Evolutionary conservation across 2,329 filamentous ascomycete genomes (phyloP), one percentile per base, ranked within the genome.

Genomic region (Rutstroemia sp.): DNA sequence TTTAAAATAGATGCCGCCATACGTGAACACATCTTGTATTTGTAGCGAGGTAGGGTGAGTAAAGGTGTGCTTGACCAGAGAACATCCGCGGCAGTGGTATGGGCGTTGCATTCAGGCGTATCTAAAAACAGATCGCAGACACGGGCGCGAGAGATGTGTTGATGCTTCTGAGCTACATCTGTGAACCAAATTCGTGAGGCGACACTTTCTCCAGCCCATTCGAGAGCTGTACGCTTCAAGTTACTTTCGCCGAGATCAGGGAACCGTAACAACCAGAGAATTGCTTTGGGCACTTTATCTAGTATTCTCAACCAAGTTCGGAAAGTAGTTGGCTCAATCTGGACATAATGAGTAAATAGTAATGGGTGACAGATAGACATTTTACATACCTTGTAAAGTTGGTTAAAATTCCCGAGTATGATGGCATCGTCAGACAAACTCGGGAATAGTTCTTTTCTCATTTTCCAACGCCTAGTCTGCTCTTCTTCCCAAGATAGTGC

Each of bases 11-110:
- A 96, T 6, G 94, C 92, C 6, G 92, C 94, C 88, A 99, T 99
- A 54, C 94, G 88, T 45, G 90, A 95, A 72, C 94, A 99, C 94
- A 99, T 99, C 73, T 99, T 99, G 74, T 96, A 96, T 51, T 88
- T 82, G 71, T 97, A 96, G 38, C 94, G 83, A 10, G 94, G 92
- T 30, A 94, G 78, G 0, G 94, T 99, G 27, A 99, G 77, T 21
- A 99, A 76, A 5, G 94, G 94, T 0, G 94, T 97, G 64, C 92
- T 95, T 52, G 89, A 95, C 94, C 94, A 99, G 6, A 99, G 77
- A 1, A 97, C 87, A 67, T 99, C 94, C 12, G 94, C 95, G 2
- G 94, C 94, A 1, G 94, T 99, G 1, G 94, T 99, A 71, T 99
- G 94, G 1, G 92, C 94, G 68, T 99, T 99, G 73, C 94, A 99